phyloP scores from a whole-genome alignment of 805 yeast genomes.

The Naumovozyma castellii region DNA sequence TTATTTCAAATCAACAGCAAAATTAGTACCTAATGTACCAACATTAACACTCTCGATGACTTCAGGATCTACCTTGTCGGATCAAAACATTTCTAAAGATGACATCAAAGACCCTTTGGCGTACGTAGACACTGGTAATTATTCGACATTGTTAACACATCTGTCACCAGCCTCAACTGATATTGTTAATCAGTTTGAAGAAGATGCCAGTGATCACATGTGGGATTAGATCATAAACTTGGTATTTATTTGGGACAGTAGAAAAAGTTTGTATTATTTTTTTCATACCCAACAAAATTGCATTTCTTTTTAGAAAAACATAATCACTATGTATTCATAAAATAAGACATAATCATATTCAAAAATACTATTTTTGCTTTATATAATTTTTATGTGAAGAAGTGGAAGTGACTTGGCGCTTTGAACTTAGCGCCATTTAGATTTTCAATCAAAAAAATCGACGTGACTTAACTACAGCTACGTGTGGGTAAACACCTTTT shows the following conservation, averaged over 20 bases:
- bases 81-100: not conserved
- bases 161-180: not conserved
- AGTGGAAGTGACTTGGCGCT: too few relatives aligned
- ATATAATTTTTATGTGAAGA: too few relatives aligned
- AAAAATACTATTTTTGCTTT: too few relatives aligned
- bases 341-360: too few relatives aligned
- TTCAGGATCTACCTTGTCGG: not conserved
- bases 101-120: not conserved
- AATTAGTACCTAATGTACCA: not conserved
- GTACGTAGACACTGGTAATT: not conserved
- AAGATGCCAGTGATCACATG: not conserved
- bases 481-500: too few relatives aligned
- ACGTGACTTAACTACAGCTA: too few relatives aligned
- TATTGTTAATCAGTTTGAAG: not conserved
- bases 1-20: not conserved
- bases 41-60: not conserved
- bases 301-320: not conserved
- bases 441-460: too few relatives aligned
- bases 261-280: too few relatives aligned
- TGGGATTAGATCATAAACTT: too few relatives aligned
- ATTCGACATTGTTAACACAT: not conserved
- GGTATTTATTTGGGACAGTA: too few relatives aligned
- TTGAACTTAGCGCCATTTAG: too few relatives aligned
- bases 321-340: too few relatives aligned
- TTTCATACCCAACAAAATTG: not conserved